Evolutionary conservation across 306 rosid species (phyloP).

Genomic region (Dalbergia oliveri): DNA sequence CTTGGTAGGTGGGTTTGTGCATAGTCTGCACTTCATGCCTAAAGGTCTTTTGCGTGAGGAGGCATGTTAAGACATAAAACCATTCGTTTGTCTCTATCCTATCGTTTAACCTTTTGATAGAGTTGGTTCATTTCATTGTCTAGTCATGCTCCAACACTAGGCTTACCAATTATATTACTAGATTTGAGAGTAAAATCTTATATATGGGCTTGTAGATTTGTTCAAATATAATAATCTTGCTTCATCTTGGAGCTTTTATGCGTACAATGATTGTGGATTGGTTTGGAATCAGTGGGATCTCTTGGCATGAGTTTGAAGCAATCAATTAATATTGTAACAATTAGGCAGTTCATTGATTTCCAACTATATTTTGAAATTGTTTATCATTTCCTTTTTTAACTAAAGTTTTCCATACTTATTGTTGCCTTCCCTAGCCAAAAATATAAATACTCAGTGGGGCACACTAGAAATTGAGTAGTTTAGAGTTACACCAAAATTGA

Average conservation of each 20-base stretch:
- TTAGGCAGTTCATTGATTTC: conserved; percentile 12
- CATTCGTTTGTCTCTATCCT: too few relatives aligned
- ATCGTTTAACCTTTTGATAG: too few relatives aligned
- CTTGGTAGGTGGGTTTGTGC: too few relatives aligned
- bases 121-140: background rate
- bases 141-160: background rate
- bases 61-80: too few relatives aligned
- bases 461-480: conserved; percentile 1
- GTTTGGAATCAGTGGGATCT: conserved; percentile 25
- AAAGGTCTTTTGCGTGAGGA: too few relatives aligned
- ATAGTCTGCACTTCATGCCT: too few relatives aligned
- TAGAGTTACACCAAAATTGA: background rate
- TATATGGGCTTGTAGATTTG: conserved; percentile 10
- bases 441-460: conserved; percentile 8
- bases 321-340: conserved; percentile 16
- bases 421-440: conserved; percentile 25
- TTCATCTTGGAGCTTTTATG: conserved; percentile 27
- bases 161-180: conserved; percentile 24
- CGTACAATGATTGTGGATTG: background rate
- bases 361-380: conserved; percentile 8
- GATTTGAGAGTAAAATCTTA: conserved; percentile 6
- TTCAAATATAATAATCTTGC: conserved; percentile 18
- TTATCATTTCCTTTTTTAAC: background rate
- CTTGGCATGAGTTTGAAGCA: background rate
- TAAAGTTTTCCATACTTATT: conserved; percentile 6